A percentile compares a stretch with the other conserved stretches of the same genome.
phyloP scores from a whole-genome alignment of 2,329 filamentous ascomycete genomes.

The Fusarium denticulatum region DNA sequence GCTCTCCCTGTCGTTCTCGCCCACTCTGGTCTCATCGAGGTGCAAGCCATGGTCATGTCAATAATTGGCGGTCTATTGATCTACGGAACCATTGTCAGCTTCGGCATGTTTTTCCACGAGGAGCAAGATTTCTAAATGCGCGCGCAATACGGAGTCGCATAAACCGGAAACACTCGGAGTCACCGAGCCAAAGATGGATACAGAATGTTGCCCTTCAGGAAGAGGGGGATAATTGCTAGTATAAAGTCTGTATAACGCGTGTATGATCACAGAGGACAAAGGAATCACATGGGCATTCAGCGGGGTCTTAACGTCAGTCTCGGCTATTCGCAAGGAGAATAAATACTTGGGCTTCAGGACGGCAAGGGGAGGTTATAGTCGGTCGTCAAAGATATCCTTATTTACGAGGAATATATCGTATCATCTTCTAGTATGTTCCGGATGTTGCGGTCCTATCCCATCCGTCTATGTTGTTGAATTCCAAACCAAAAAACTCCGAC shows the following conservation, averaged over 20 bases:
- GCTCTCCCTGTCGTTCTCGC: slow-evolving; percentile 89
- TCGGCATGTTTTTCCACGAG: slow-evolving; percentile 98
- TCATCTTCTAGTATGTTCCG: slow-evolving; percentile 6
- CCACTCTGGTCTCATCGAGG: slow-evolving; percentile 82
- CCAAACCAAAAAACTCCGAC: slow-evolving; percentile 43
- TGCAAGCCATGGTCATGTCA: slow-evolving; percentile 94
- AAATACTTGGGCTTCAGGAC: background rate
- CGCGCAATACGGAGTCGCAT: background rate
- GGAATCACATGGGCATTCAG: slow-evolving; percentile 33
- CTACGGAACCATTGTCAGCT: slow-evolving; percentile 98
- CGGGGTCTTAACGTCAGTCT: slow-evolving; percentile 22
- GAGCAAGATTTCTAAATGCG: slow-evolving; percentile 86
- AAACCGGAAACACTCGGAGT: background rate
- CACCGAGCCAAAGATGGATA: background rate
- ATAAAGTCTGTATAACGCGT: slow-evolving; percentile 25
- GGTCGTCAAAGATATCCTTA: slow-evolving; percentile 25
- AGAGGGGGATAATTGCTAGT: slow-evolving; percentile 20
- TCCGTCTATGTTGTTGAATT: slow-evolving; percentile 44
- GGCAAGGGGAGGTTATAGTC: slow-evolving; percentile 9
- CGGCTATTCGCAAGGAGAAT: slow-evolving; percentile 17
- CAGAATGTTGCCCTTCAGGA: slow-evolving; percentile 4
- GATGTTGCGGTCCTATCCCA: slow-evolving; percentile 5
- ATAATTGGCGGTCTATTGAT: slow-evolving; percentile 92
- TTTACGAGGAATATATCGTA: slow-evolving; percentile 20
- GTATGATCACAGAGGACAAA: slow-evolving; percentile 33